Evolutionary conservation across 306 rosid species (phyloP).

Genomic region (Medicago truncatula): MtrunA17r5.0-ANR NC_053044.1:8227501-8228000

Average conservation of each 20-base stretch:
- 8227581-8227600: slow-evolving; percentile 25
- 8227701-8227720: slow-evolving; percentile 66
- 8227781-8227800: slow-evolving; percentile 57
- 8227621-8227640: background rate
- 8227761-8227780: slow-evolving; percentile 53
- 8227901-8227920: slow-evolving; percentile 44
- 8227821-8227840: slow-evolving; percentile 63
- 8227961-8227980: background rate
- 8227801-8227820: slow-evolving; percentile 51
- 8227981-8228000: too few relatives aligned
- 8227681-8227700: slow-evolving; percentile 74
- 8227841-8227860: slow-evolving; percentile 62
- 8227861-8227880: slow-evolving; percentile 30
- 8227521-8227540: slow-evolving; percentile 59
- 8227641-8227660: slow-evolving; percentile 39
- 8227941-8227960: slow-evolving; percentile 9
- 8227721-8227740: slow-evolving; percentile 51
- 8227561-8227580: slow-evolving; percentile 40
- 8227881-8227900: slow-evolving; percentile 65
- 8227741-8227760: slow-evolving; percentile 49
- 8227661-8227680: slow-evolving; percentile 55
- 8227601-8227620: background rate
- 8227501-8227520: slow-evolving; percentile 53
- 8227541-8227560: slow-evolving; percentile 50
- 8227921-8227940: slow-evolving; percentile 29